Percentiles rank a stretch among this genome's conserved stretches.
These are phyloP conservation scores for Tuber borchii DNA, from an alignment of 495 filamentous ascomycete genomes.

Conservation along the genomic window DNA sequence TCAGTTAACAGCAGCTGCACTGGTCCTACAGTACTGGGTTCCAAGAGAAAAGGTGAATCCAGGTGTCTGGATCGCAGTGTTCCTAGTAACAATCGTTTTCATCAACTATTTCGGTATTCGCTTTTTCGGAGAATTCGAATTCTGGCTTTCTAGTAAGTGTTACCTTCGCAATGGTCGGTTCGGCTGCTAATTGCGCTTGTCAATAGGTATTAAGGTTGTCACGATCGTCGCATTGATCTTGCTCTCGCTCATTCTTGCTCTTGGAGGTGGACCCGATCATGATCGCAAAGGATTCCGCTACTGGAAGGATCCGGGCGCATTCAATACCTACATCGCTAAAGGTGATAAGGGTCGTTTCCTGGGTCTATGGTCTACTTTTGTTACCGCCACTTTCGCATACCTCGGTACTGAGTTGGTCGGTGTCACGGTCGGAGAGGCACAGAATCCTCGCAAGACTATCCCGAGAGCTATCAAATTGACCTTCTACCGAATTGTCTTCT, in stretches of 20 bases:
- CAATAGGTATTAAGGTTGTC: slow-evolving; percentile 55
- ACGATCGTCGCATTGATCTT: slow-evolving; percentile 62
- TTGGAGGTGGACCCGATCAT: slow-evolving; percentile 67
- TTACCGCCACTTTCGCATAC: slow-evolving; percentile 75
- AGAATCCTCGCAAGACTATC: slow-evolving; percentile 67
- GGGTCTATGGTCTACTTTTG: slow-evolving; percentile 70
- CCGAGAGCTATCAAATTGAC: slow-evolving; percentile 71
- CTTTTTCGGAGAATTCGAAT: slow-evolving; percentile 51
- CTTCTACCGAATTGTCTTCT: slow-evolving; percentile 80
- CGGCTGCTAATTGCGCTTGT: neutral
- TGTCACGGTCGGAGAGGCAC: slow-evolving; percentile 72
- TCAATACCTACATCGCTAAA: slow-evolving; percentile 45
- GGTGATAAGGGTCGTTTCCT: slow-evolving; percentile 56
- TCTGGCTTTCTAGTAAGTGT: slow-evolving; percentile 47
- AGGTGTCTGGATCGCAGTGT: slow-evolving; percentile 66
- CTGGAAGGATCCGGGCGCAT: slow-evolving; percentile 67
- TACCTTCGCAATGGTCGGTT: neutral
- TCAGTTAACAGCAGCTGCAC: slow-evolving; percentile 65
- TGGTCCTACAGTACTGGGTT: slow-evolving; percentile 68
- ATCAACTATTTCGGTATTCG: slow-evolving; percentile 56
- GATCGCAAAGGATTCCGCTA: slow-evolving; percentile 68
- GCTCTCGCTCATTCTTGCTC: slow-evolving; percentile 60
- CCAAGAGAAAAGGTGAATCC: slow-evolving; percentile 57
- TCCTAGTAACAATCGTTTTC: slow-evolving; percentile 55
- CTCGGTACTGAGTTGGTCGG: slow-evolving; percentile 80